Evolutionary conservation across 371 early-diverging fungal genomes (phyloP), one percentile per base, ranked within the genome.

Genomic region (Actinomortierella wolfii): DNA sequence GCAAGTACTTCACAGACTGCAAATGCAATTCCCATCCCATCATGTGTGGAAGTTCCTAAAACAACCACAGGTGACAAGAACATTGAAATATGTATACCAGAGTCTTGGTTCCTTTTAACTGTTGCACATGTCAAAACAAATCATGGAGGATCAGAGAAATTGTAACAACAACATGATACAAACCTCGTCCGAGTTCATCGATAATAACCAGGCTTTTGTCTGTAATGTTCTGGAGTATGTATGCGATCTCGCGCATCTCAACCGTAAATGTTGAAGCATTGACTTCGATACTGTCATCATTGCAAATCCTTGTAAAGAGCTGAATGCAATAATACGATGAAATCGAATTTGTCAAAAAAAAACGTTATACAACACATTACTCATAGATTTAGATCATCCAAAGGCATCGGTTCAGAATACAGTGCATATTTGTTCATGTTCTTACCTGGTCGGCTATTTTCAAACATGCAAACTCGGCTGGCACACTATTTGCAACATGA

Each of bases 141-240:
- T n/a, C n/a, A n/a, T n/a, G n/a, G n/a, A n/a, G 21, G 56, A 58
- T 8, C 63, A 23, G 24, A 67, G 42, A 25, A n/a, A 60, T 7
- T 45, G 6, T 13, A 45, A 13, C 21, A 41, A 4, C 78, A 79
- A 47, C 76, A 76, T 28, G 56, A 56, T 41, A 69, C 65, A 51
- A 68, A 83, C 99, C 98, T 79, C 98, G 77, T 6, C 99, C 99
- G 14, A 99, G 86, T 78, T 99, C 99, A 74, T 99, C 99, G 48
- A 99, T 88, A 26, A 99, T 78, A 1, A 97, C 86, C 20, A 99
- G 76, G 48, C 92, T 89, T 15, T 77, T 64, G 29, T 81, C 69
- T 0, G 89, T 86, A 2, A 89, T 81, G 58, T 88, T 82, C 49
- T 92, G 85, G 43, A 97, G 76, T 46, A 99, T 89, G 57, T 87